Evolutionary conservation across 106 monocot genomes (phyloP), one percentile per base, ranked within the genome.

Genomic region (Vanilla planifolia): DNA sequence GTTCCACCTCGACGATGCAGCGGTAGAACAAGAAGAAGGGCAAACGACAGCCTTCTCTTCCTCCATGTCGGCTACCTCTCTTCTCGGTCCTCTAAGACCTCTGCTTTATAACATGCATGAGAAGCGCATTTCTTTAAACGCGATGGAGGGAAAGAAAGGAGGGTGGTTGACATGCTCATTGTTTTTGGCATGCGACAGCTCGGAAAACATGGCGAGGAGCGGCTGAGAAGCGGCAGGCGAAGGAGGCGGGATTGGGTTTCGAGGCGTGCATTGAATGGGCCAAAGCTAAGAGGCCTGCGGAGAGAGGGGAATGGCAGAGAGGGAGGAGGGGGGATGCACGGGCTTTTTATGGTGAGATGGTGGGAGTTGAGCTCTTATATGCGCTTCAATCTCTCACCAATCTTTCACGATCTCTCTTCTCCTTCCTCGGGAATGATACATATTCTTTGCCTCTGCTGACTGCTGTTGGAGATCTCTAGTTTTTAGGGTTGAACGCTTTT

Each of bases 1-100:
- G 66, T 79, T 85, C 93, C 93, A 94, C 71, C 89, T 59, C 14
- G 75, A 55, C 9, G 57, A 34, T 19, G 57, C 35, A 3, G 48
- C 19, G 7, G 66, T 8, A 16, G 62, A 57, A 1, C 72, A 26
- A 5, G 68, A 39, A 11, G 70, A n/a, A 1, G 70, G 15, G 0
- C 66, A 36, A 0, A 33, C 50, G 41, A 47, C 17, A 2, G 2
- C 50, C 66, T 57, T 57, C 57, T 57, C 34, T 19, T 56, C 56
- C 7, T 57, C 57, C 57, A 57, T 57, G 15, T 27, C 25, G n/a
- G n/a, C n/a, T n/a, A n/a, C n/a, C n/a, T n/a, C n/a, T n/a, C n/a
- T n/a, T n/a, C n/a, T n/a, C n/a, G n/a, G n/a, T n/a, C n/a, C n/a
- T n/a, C n/a, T n/a, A n/a, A n/a, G n/a, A n/a, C n/a, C n/a, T n/a